Percentiles rank a stretch among this genome's conserved stretches.
Conservation (phyloP, 495 filamentous ascomycete genomes). For the Darksidea phi region DNA sequence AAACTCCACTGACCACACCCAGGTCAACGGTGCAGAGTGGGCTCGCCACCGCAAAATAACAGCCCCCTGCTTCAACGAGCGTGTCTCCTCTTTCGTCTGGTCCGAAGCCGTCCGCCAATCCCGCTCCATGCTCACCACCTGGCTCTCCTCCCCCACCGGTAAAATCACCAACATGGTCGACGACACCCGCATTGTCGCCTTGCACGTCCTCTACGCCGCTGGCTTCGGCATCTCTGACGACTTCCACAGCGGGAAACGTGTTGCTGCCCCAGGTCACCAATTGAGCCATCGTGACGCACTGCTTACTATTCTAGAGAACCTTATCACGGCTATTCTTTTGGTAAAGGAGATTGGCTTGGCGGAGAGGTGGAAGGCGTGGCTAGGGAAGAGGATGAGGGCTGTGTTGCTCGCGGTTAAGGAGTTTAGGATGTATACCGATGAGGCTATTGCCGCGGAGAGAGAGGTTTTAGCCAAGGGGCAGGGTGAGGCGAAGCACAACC, state of each 20-base stretch:
- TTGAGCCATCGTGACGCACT: conserved; percentile 31
- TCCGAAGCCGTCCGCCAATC: conserved; percentile 31
- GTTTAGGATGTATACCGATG: conserved; percentile 29
- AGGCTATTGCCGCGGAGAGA: conserved; percentile 24
- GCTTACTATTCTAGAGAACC: conserved; percentile 13
- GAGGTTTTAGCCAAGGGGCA: conserved; percentile 4
- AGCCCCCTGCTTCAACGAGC: conserved; percentile 36
- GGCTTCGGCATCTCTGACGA: conserved; percentile 27
- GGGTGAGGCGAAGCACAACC: conserved; percentile 16
- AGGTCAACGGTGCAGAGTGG: conserved; percentile 31
- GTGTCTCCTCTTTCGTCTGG: conserved; percentile 30
- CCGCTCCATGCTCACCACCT: conserved; percentile 20
- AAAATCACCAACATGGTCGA: conserved; percentile 15
- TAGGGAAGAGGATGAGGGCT: background rate
- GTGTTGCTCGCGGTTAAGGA: conserved; percentile 5
- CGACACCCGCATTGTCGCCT: conserved; percentile 29
- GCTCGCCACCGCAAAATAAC: conserved; percentile 33
- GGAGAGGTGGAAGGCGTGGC: background rate
- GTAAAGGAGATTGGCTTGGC: background rate
- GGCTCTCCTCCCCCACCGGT: conserved; percentile 12
- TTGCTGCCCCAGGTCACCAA: conserved; percentile 5
- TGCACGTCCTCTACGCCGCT: conserved; percentile 29
- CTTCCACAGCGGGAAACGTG: conserved; percentile 9
- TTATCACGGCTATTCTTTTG: background rate
- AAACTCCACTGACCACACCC: background rate